Percentiles rank a stretch among this genome's conserved stretches.
These are phyloP conservation scores for Colletotrichum sp. DNA, from an alignment of 2,329 filamentous ascomycete genomes.

Conservation along the genomic window DNA sequence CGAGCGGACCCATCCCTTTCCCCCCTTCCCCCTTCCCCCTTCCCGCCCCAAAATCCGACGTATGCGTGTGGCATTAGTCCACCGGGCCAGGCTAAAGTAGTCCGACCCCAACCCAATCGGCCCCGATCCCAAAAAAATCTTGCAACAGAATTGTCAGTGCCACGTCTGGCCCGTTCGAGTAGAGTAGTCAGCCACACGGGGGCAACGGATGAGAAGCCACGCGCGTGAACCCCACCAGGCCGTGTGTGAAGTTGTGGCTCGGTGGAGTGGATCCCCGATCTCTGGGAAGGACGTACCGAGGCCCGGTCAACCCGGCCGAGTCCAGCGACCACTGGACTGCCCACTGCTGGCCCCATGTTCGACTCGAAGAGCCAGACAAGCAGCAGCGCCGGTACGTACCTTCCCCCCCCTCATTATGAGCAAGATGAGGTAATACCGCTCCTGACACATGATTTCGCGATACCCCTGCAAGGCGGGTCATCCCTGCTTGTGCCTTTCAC, in stretches of 20 bases:
- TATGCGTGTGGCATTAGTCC: neutral
- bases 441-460: conserved; percentile 19
- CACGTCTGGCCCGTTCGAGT: neutral
- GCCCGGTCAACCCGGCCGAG: conserved; percentile 16
- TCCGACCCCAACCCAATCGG: neutral
- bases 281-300: conserved; percentile 1
- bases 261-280: conserved; percentile 5
- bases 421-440: conserved; percentile 11
- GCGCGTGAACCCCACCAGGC: neutral
- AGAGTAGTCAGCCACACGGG: neutral
- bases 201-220: neutral
- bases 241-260: conserved; percentile 15
- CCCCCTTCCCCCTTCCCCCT: neutral
- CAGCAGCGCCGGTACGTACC: neutral
- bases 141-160: neutral
- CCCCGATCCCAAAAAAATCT: neutral
- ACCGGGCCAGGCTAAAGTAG: neutral
- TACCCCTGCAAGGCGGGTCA: neutral
- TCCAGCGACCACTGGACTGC: neutral
- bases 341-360: neutral
- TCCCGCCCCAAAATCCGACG: neutral
- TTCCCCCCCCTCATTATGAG: neutral
- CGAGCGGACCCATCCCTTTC: neutral
- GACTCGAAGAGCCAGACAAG: neutral
- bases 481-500: conserved; percentile 14